Evolutionary conservation across 768 basidiomycete species (phyloP), one percentile per base, ranked within the genome.

Genomic region (Auricularia sp.): DNA sequence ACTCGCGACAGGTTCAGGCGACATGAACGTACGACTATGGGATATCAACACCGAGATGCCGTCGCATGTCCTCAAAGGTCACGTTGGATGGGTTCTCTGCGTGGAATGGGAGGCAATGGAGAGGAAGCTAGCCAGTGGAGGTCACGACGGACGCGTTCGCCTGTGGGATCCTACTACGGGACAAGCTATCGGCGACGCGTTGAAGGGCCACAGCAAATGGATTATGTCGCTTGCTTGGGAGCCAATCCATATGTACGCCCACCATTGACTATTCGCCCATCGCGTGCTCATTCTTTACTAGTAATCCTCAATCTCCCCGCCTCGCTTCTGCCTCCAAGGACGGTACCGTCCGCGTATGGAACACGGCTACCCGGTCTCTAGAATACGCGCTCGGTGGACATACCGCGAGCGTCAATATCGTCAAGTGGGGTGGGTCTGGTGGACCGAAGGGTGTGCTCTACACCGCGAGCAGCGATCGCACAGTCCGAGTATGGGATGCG

Each of bases 91-190:
- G 96, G 93, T 99, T 1, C 81, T 98, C 2, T 98, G 93, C 69
- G 91, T 94, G 3, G 97, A 98, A 71, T 99, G 96, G 95, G 94
- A 98, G 70, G 90, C 91, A 0, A 82, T 90, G 80, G 95, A 98
- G 72, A 79, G 93, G 54, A 88, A 87, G 70, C 77, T 98, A 12
- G 96, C 95, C 0, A 93, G 91, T 3, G 97, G 97, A 1, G 94
- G 94, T 0, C 89, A 98, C 71, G 95, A 99, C 74, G 91, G 92
- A 18, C 90, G 93, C 70, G 91, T 94, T 33, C 80, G 93, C 61
- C 75, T 98, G 65, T 99, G 96, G 97, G 90, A 97, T 70, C 94
- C 93, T 12, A 91, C 88, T 72, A 88, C 88, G 0, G 95, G 97
- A 33, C 91, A 92, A 70, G 80, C 91, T 0, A 80, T 91, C 21